Evolutionary conservation across 352 stramenopile genomes (phyloP).

Genomic region (Phytophthora parvispora): DNA sequence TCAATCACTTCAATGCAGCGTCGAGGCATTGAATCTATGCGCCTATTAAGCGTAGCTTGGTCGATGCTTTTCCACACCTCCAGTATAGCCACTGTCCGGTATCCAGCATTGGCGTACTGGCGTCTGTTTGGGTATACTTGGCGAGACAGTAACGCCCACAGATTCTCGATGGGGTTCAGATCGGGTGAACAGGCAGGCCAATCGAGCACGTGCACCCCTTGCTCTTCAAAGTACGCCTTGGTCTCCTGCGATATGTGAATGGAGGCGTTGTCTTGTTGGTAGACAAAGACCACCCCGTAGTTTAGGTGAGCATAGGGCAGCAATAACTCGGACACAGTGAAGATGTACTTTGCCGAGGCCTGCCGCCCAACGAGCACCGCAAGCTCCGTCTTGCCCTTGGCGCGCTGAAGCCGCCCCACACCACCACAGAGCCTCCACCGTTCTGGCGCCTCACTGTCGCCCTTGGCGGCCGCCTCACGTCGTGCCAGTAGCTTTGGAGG

Average conservation of each 20-base stretch:
- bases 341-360: constrained; percentile 31
- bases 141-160: constrained; percentile 9
- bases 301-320: constrained; percentile 30
- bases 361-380: constrained; percentile 21
- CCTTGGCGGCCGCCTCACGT: constrained; percentile 4
- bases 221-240: constrained; percentile 27
- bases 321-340: constrained; percentile 36
- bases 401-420: constrained; percentile 32
- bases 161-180: constrained; percentile 36
- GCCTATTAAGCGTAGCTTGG: too few species aligned
- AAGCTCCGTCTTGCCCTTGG: constrained; percentile 8
- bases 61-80: too few species aligned
- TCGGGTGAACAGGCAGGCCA: constrained; percentile 31
- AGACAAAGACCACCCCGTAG: constrained; percentile 31
- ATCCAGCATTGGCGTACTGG: too few species aligned
- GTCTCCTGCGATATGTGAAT: constrained; percentile 24
- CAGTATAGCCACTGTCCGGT: too few species aligned
- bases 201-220: constrained; percentile 19
- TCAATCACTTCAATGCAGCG: too few species aligned
- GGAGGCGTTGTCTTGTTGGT: constrained; percentile 37
- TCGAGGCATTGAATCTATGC: too few species aligned
- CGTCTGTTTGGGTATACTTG: neutral
- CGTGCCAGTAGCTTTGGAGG: constrained; percentile 32
- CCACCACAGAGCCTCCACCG: constrained; percentile 31
- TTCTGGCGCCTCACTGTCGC: constrained; percentile 18